Evolutionary conservation across 176 grass and related monocot genomes (phyloP).

Genomic region (Oryza punctata): DNA sequence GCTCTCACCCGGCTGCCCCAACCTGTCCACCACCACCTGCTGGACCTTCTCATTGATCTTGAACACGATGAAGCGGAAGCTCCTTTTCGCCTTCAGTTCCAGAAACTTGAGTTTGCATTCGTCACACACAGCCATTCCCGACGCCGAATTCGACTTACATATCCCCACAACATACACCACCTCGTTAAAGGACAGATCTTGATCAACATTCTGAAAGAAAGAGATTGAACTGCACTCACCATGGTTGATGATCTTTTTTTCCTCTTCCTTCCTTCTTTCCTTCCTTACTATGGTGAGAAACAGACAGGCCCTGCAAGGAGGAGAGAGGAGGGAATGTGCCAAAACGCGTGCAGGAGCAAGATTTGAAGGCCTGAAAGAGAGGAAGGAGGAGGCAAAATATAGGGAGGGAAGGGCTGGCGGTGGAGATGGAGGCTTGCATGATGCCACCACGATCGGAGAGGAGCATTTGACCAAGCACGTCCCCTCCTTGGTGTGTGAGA

Average conservation of each 20-base stretch:
- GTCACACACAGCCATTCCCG: conserved; percentile 93
- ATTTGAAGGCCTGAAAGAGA: conserved; percentile 62
- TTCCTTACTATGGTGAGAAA: conserved; percentile 39
- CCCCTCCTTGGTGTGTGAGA: conserved; percentile 51
- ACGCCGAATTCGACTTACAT: conserved; percentile 90
- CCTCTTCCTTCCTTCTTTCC: conserved; percentile 30
- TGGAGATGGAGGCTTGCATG: conserved; percentile 45
- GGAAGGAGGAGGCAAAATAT: conserved; percentile 54
- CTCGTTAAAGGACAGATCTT: conserved; percentile 9
- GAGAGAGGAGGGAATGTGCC: conserved; percentile 19
- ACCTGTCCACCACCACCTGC: conserved; percentile 86
- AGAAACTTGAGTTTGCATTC: conserved; percentile 96
- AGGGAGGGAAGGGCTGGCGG: conserved; percentile 26
- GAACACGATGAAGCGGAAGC: conserved; percentile 98
- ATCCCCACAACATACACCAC: conserved; percentile 15
- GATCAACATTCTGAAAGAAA: conserved; percentile 17
- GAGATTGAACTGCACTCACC: conserved; percentile 39
- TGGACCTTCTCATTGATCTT: conserved; percentile 97
- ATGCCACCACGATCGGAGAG: conserved; percentile 45
- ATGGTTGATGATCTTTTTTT: conserved; percentile 40
- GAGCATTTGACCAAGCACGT: conserved; percentile 59
- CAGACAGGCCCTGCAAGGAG: not conserved
- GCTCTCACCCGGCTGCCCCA: conserved; percentile 57
- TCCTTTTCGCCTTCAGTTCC: conserved; percentile 91
- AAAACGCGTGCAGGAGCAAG: conserved; percentile 30